phyloP scores from a whole-genome alignment of 768 basidiomycete genomes.

The Rhodosporidiobolus sp. region DNA sequence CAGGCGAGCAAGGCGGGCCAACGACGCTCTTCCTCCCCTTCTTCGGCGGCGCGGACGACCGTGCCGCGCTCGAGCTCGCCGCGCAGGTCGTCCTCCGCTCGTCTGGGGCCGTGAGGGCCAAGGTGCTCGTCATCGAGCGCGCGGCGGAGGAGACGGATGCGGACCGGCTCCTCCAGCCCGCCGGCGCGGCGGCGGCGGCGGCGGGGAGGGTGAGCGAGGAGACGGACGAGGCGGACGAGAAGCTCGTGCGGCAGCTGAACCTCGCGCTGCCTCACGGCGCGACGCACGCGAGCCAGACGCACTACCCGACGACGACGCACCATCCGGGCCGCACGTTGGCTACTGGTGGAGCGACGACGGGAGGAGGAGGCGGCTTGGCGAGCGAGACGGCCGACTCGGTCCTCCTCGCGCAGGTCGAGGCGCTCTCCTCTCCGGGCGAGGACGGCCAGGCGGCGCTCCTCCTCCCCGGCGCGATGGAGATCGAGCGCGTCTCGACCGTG shows the following conservation, averaged over 20 bases:
- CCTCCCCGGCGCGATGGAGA: constrained; percentile 29
- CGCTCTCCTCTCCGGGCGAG: constrained; percentile 41
- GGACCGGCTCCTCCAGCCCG: constrained; percentile 11
- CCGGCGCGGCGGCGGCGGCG: neutral
- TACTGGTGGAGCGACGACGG: neutral
- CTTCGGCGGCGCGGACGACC: constrained; percentile 91
- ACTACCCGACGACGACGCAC: constrained; percentile 65
- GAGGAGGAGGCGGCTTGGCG: constrained; percentile 50
- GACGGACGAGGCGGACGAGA: constrained; percentile 8
- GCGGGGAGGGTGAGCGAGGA: neutral
- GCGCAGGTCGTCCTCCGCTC: constrained; percentile 76
- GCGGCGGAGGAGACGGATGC: constrained; percentile 30
- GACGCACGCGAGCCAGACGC: constrained; percentile 57
- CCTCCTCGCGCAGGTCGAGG: constrained; percentile 59
- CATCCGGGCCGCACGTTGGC: neutral
- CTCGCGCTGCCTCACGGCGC: constrained; percentile 37
- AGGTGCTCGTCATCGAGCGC: constrained; percentile 61
- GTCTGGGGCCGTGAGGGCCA: constrained; percentile 61
- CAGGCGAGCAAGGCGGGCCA: constrained; percentile 40
- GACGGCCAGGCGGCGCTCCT: constrained; percentile 38
- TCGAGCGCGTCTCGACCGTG: constrained; percentile 41
- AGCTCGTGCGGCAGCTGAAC: constrained; percentile 36
- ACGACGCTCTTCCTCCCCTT: constrained; percentile 79
- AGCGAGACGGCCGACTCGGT: constrained; percentile 81
- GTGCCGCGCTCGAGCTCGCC: constrained; percentile 74